These are phyloP conservation scores for Priceomyces fermenticarens DNA, from an alignment of 805 yeast species.

Conservation along the genomic window DNA sequence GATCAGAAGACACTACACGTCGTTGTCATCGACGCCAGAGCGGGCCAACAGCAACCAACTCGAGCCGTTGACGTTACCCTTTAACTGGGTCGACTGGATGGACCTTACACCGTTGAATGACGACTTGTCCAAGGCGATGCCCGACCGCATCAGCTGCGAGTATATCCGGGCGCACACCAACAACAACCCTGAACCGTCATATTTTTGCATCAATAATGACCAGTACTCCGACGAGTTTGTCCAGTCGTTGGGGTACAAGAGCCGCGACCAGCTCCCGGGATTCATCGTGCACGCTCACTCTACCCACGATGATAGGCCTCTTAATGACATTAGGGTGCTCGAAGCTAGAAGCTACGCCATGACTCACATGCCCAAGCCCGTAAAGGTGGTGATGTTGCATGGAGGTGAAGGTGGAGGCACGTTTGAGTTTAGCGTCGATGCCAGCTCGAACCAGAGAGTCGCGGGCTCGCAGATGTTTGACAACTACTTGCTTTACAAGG, in stretches of 20 bases:
- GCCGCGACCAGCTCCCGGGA: conserved; percentile 33
- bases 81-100: conserved; percentile 57
- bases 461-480: conserved; percentile 29
- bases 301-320: conserved; percentile 22
- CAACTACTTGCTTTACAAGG: conserved; percentile 16
- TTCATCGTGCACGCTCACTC: conserved; percentile 30
- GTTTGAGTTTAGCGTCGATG: conserved; percentile 23
- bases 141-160: conserved; percentile 19
- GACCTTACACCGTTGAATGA: conserved; percentile 42
- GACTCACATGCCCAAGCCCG: conserved; percentile 34
- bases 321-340: conserved; percentile 28
- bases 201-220: conserved; percentile 16
- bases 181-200: conserved; percentile 17
- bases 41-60: conserved; percentile 10
- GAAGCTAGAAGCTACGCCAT: conserved; percentile 38
- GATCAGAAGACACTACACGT: conserved; percentile 19
- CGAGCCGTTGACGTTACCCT: conserved; percentile 22
- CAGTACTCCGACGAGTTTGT: conserved; percentile 17
- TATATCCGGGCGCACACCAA: conserved; percentile 13
- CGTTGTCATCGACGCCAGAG: conserved; percentile 3
- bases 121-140: conserved; percentile 17
- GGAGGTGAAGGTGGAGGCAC: conserved; percentile 24
- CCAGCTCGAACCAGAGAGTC: conserved; percentile 16
- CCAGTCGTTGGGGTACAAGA: conserved; percentile 19
- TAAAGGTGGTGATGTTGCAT: conserved; percentile 24